Evolutionary conservation across 345 rosid species (phyloP).

Genomic region (Heritiera littoralis): DNA sequence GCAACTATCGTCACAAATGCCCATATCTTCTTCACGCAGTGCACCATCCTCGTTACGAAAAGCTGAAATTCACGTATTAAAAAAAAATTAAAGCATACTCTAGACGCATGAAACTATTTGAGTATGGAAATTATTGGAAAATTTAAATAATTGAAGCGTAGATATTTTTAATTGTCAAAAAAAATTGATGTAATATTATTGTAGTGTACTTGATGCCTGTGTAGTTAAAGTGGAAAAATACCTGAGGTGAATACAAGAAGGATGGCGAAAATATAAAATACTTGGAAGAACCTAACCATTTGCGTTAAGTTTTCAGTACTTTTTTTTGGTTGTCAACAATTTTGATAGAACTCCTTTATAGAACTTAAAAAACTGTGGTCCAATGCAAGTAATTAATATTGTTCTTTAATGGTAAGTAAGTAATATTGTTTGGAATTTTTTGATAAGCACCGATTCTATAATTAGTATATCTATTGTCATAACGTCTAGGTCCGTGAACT

Average conservation of each 20-base stretch:
- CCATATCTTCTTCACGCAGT: neutral
- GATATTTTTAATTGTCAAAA: too few relatives aligned
- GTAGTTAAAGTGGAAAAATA: neutral
- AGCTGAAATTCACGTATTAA: too few relatives aligned
- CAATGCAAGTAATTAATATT: neutral
- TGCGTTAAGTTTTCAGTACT: too few relatives aligned
- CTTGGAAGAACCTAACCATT: neutral
- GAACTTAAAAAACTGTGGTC: neutral
- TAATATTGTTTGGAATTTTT: neutral
- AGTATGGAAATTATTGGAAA: too few relatives aligned
- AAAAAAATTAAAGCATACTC: too few relatives aligned
- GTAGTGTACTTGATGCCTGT: neutral
- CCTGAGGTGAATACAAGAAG: neutral
- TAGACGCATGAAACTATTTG: too few relatives aligned
- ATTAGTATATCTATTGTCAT: too few relatives aligned
- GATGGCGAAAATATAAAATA: neutral
- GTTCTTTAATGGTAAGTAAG: neutral
- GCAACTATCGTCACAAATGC: neutral
- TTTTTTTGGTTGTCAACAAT: neutral
- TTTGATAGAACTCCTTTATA: neutral
- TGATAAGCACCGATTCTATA: neutral
- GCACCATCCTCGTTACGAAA: neutral
- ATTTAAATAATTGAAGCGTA: too few relatives aligned
- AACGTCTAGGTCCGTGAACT: too few relatives aligned
- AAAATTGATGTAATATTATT: too few relatives aligned